phyloP scores from a whole-genome alignment of 257 asterid genomes.

The Buddleja alternifolia region DNA sequence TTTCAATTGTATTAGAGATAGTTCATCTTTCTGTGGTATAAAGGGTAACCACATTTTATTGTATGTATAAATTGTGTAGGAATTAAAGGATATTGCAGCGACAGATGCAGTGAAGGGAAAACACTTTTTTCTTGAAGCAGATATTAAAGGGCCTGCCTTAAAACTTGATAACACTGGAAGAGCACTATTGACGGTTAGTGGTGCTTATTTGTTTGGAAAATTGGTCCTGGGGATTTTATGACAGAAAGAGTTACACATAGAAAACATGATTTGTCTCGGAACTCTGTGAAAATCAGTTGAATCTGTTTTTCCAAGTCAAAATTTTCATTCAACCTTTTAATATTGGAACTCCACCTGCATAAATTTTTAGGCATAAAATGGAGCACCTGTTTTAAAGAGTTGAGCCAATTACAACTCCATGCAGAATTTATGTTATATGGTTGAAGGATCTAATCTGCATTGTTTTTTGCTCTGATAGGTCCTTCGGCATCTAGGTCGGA shows the following conservation, averaged over 20 bases:
- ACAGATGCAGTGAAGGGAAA: slow-evolving; percentile 81
- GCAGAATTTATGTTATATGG: background rate
- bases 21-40: slow-evolving; percentile 6
- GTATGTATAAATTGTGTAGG: slow-evolving; percentile 47
- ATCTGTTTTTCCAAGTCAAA: background rate
- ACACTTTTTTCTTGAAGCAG: slow-evolving; percentile 83
- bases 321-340: background rate
- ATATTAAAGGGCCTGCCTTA: slow-evolving; percentile 83
- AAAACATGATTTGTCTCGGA: background rate
- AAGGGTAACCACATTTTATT: slow-evolving; percentile 14
- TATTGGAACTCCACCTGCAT: too few relatives aligned
- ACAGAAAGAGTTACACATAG: slow-evolving; percentile 6
- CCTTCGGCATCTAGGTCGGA: slow-evolving; percentile 89
- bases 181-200: slow-evolving; percentile 85
- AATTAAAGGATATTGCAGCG: slow-evolving; percentile 65
- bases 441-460: slow-evolving; percentile 16
- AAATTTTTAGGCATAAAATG: background rate
- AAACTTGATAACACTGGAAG: slow-evolving; percentile 92
- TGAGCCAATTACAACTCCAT: background rate
- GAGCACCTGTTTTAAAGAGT: background rate
- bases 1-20: background rate
- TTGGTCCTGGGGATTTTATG: background rate
- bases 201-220: slow-evolving; percentile 14
- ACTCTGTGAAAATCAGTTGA: slow-evolving; percentile 5
- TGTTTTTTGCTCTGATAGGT: slow-evolving; percentile 50